These are phyloP conservation scores for Backusella australiensis DNA, from an alignment of 192 early-diverging fungal species.

Conservation along the genomic window DNA sequence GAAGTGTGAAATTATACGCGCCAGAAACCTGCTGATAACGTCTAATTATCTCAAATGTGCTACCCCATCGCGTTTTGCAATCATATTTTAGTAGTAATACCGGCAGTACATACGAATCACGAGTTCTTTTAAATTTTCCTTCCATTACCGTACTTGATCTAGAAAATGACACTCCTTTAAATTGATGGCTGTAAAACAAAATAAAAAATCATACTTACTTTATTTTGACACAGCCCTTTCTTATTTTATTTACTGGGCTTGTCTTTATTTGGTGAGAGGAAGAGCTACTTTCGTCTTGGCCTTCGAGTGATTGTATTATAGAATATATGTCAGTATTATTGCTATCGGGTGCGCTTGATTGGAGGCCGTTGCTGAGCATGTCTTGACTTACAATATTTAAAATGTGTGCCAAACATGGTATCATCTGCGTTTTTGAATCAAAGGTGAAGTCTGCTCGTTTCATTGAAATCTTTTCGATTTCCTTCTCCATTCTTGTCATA, in stretches of 20 bases:
- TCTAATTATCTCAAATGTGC: neutral
- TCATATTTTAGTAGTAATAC: neutral
- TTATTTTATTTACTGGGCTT: neutral
- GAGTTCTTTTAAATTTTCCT: neutral
- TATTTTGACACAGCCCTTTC: neutral
- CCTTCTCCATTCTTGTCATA: neutral
- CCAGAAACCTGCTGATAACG: neutral
- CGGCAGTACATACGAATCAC: neutral
- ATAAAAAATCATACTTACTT: neutral
- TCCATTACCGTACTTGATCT: neutral
- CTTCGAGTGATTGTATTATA: neutral
- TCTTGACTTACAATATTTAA: neutral
- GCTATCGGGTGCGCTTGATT: neutral
- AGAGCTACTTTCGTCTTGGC: neutral
- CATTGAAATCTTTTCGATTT: neutral
- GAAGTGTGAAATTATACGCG: neutral
- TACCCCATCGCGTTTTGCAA: neutral
- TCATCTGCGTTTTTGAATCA: neutral
- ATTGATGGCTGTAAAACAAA: neutral
- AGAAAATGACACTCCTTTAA: neutral
- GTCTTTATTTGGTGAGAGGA: neutral
- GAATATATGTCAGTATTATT: neutral
- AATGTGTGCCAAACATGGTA: neutral
- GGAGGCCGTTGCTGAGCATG: neutral
- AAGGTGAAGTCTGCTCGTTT: neutral